Evolutionary conservation across 108 stramenopile genomes (phyloP), one percentile per base, ranked within the genome.

Genomic region (Nannochloropsis salina): DNA sequence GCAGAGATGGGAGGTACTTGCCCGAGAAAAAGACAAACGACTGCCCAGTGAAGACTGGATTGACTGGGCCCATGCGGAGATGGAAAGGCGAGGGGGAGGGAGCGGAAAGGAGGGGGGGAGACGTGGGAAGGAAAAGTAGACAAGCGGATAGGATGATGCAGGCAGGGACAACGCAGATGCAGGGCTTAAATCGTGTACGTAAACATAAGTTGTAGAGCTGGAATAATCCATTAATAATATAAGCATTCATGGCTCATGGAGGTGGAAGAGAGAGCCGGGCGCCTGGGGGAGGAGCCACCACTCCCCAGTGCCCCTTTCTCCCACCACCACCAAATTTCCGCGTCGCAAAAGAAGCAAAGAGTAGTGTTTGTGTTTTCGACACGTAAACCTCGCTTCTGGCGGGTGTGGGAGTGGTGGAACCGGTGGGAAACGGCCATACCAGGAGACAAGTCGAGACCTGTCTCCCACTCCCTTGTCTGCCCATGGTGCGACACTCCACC

Each of bases 181-280:
- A 74, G 6, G 61, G 61, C 20, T n/a, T n/a, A 74, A 8, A 74
- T n/a, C 61, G 61, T 74, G 61, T 74, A 74, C 61, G 61, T 74
- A 74, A 74, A 74, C 15, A 74, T 74, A 74, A 74, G 61, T 74
- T 74, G 61, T 74, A 74, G 61, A 74, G 61, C 61, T 74, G 61
- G n/a, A 15, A 74, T n/a, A 74, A 6, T n/a, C 15, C 61, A 1
- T 74, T 2, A 74, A 74, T 74, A 74, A 74, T 74, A 74, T n/a
- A 74, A 15, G n/a, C n/a, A 8, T n/a, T n/a, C 61, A 74, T n/a
- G 15, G 61, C 61, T n/a, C 61, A 31, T 51, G 15, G 47, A 15
- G 47, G 15, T 51, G 47, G 1, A 0, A 51, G 47, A 51, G 47
- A 51, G 47, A 51, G 15, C 47, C 12, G 15, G 15, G 15, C 15